phyloP scores from a whole-genome alignment of 768 basidiomycete species.

The Lactarius pseudohatsudake region DNA sequence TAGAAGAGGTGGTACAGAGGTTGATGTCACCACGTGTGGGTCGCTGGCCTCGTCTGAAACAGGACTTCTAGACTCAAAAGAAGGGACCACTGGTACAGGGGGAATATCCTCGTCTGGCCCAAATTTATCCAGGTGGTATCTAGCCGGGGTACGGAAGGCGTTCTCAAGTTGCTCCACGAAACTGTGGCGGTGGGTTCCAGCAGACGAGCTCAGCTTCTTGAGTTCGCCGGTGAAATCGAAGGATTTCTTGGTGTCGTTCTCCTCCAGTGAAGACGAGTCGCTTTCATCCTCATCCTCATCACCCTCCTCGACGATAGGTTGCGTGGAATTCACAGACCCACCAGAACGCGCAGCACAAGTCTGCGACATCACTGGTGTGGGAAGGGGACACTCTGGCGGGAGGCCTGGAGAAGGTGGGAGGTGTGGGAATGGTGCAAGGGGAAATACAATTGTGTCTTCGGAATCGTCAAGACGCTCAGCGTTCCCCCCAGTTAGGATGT shows the following conservation, averaged over 20 bases:
- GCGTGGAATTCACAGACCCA: constrained; percentile 44
- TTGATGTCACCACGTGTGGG: neutral
- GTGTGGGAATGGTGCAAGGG: constrained; percentile 11
- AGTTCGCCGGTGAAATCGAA: constrained; percentile 87
- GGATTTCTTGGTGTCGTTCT: constrained; percentile 71
- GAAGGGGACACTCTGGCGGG: constrained; percentile 45
- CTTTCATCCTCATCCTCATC: constrained; percentile 44
- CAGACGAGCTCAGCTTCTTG: constrained; percentile 64
- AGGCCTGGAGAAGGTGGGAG: constrained; percentile 42
- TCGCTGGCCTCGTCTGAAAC: constrained; percentile 27
- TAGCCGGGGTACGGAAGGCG: constrained; percentile 76
- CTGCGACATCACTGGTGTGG: constrained; percentile 29
- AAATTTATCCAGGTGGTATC: constrained; percentile 54
- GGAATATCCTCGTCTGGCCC: constrained; percentile 45
- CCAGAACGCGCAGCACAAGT: constrained; percentile 27
- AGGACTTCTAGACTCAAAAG: constrained; percentile 24
- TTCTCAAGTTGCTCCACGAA: constrained; percentile 81
- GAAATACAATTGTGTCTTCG: constrained; percentile 44
- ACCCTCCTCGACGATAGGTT: constrained; percentile 47
- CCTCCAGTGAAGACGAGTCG: constrained; percentile 43
- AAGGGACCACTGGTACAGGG: constrained; percentile 53
- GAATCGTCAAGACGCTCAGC: constrained; percentile 32
- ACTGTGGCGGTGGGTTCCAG: constrained; percentile 64
- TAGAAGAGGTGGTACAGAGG: constrained; percentile 12
- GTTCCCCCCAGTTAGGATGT: constrained; percentile 50